A percentile compares a stretch with the other conserved stretches of the same genome.
Conservation (phyloP, 768 basidiomycete species). For the Pleurotus tuoliensis region DNA sequence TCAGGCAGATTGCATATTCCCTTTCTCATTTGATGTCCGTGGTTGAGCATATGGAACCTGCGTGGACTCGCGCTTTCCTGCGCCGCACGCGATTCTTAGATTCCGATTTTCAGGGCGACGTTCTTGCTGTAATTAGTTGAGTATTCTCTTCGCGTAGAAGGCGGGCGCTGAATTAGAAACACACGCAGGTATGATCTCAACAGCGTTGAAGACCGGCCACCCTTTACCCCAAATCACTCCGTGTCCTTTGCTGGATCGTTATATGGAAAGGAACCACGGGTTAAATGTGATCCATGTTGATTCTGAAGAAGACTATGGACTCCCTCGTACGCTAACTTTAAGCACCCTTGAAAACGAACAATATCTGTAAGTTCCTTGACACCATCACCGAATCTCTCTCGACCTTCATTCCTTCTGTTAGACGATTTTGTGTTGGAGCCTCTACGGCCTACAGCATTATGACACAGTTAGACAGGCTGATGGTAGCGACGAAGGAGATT, state of each 20-base stretch:
- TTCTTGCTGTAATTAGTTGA: constrained; percentile 77
- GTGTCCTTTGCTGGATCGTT: constrained; percentile 56
- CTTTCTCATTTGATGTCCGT: constrained; percentile 75
- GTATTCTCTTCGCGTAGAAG: constrained; percentile 1
- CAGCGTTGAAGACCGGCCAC: constrained; percentile 65
- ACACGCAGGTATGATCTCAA: constrained; percentile 66
- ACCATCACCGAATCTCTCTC: neutral
- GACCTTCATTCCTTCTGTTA: constrained; percentile 16
- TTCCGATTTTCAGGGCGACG: constrained; percentile 78
- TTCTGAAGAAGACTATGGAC: constrained; percentile 69
- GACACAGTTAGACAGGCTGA: constrained; percentile 69
- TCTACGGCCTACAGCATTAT: constrained; percentile 67
- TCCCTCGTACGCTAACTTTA: constrained; percentile 66
- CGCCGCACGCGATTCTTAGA: constrained; percentile 72
- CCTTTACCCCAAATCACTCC: constrained; percentile 88
- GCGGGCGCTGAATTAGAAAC: neutral
- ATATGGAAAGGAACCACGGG: constrained; percentile 47
- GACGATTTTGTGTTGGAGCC: constrained; percentile 71
- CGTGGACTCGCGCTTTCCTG: constrained; percentile 77
- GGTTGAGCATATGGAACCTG: constrained; percentile 64
- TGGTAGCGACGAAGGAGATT: constrained; percentile 80
- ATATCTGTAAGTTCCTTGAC: constrained; percentile 55
- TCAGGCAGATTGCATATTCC: constrained; percentile 63
- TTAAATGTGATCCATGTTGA: constrained; percentile 67
- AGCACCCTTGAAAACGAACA: constrained; percentile 75